Base-by-base conservation (phyloP, 1,139 yeast species). In the Yamadazyma spencermartinsiae region DNA sequence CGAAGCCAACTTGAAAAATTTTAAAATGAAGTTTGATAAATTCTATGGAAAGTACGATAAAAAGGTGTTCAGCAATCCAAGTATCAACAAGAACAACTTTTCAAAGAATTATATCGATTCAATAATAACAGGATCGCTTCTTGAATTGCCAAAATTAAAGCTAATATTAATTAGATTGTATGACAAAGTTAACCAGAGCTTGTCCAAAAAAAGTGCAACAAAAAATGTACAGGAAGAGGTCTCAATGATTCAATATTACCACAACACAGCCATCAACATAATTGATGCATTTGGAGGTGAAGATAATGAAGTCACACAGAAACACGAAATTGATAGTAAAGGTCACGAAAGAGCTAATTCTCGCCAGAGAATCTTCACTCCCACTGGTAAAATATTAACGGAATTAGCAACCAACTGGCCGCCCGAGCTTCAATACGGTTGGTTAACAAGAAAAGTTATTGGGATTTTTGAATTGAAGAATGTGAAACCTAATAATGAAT, bases 361-460 rank as follows among this genome's bases (percentile, higher is more conserved):
- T 10, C 45, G 39, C 27, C 74, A 79, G 31, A 72, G 96, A 44
- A 80, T 88, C 0, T 87, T 89, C 55, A 89, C 97, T 0, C 96
- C 97, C 1, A 83, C 96, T 0, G 98, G 97, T 0, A 88, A 87
- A 56, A 74, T 90, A 2, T 64, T 90, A 32, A 83, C 95, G 0
- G 96, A 88, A 52, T 60, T 89, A 18, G 95, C 96, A 5, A 71
- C 78, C 8, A 80, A 80, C 16, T 90, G 97, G 97, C 98, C 98
- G 0, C 65, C 79, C 0, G 90, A 85, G 50, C 68, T 90, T 19
- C 95, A 87, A 49, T 83, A 82, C 53, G 96, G 95, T 18, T 89
- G 97, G 97, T 60, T 88, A 17, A 74, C 83, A 21, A 72, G 98
- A 42, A 76, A 94, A 45, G 92, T 90, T 3, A 89, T 90, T 14